Percentiles rank a stretch among this genome's conserved stretches.
Conservation (phyloP, 1,284 basidiomycete genomes). For the Ceratobasidium sp. region DNA sequence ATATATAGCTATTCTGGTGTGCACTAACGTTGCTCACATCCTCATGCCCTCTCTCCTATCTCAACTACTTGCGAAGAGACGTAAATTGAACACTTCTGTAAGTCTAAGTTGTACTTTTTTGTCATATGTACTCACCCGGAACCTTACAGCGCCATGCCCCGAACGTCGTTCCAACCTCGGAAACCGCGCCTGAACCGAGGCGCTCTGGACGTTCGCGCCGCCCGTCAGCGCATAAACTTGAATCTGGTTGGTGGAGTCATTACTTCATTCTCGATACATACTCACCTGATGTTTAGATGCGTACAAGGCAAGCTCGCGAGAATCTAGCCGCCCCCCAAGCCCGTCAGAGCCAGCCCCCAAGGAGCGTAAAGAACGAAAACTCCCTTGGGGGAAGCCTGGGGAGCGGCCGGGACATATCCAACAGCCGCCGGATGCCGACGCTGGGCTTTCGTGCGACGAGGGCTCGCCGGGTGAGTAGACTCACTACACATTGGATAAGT, state of each 20-base stretch:
- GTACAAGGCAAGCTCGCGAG: conserved; percentile 5
- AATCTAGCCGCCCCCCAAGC: not conserved
- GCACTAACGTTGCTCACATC: no score
- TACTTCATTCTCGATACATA: no score
- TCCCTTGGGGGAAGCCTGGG: not conserved
- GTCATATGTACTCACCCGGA: no score
- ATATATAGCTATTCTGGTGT: no score
- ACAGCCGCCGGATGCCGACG: not conserved
- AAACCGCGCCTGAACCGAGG: not conserved
- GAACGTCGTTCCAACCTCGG: not conserved
- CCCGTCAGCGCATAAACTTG: not conserved
- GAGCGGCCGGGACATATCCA: not conserved
- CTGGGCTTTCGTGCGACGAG: not conserved
- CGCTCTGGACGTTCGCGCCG: not conserved
- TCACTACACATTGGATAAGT: no score
- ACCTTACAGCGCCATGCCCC: not conserved
- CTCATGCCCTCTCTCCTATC: not conserved
- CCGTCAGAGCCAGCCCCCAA: no score
- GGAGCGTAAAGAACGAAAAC: not conserved
- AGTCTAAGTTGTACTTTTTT: no score
- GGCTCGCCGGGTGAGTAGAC: conserved; percentile 12
- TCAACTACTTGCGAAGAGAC: no score
- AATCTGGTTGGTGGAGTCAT: not conserved
- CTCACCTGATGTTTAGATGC: not conserved
- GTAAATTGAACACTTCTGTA: no score